These are phyloP conservation scores for Neonectria magnoliae DNA, from an alignment of 2,329 filamentous ascomycete genomes.

Conservation along the genomic window DNA sequence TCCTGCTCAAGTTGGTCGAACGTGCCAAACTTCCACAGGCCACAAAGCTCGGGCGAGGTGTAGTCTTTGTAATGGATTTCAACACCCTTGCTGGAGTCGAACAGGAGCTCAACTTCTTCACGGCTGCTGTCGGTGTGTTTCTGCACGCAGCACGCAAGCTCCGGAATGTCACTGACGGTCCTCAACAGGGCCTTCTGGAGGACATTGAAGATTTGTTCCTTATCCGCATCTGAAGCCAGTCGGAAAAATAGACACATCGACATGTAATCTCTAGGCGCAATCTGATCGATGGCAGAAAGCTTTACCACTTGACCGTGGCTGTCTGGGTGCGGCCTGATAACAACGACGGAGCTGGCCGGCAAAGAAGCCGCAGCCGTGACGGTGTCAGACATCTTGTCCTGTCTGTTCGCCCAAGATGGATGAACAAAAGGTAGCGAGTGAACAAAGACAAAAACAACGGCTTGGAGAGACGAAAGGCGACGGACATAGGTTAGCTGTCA, in stretches of 20 bases:
- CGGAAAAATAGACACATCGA: slow-evolving; percentile 14
- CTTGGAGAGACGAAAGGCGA: not conserved
- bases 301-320: slow-evolving; percentile 2
- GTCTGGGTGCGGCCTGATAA: slow-evolving; percentile 10
- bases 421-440: not conserved
- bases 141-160: slow-evolving; percentile 20
- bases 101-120: slow-evolving; percentile 21
- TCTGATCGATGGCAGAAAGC: slow-evolving; percentile 20
- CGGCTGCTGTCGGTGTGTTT: not conserved
- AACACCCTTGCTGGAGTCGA: slow-evolving; percentile 7
- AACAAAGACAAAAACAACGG: not conserved
- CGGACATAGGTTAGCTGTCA: not conserved
- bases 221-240: not conserved
- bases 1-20: slow-evolving; percentile 11
- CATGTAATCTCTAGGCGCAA: slow-evolving; percentile 23
- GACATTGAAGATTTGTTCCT: not conserved
- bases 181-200: not conserved
- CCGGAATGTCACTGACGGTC: slow-evolving; percentile 18
- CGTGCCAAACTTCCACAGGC: slow-evolving; percentile 6
- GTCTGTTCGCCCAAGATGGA: not conserved
- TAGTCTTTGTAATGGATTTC: slow-evolving; percentile 21
- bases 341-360: not conserved
- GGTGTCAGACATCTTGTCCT: not conserved
- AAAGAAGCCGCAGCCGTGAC: not conserved
- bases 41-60: slow-evolving; percentile 9